Evolutionary conservation across 192 early-diverging fungal genomes (phyloP), one percentile per base, ranked within the genome.

Genomic region (Entomortierella parvispora): DNA sequence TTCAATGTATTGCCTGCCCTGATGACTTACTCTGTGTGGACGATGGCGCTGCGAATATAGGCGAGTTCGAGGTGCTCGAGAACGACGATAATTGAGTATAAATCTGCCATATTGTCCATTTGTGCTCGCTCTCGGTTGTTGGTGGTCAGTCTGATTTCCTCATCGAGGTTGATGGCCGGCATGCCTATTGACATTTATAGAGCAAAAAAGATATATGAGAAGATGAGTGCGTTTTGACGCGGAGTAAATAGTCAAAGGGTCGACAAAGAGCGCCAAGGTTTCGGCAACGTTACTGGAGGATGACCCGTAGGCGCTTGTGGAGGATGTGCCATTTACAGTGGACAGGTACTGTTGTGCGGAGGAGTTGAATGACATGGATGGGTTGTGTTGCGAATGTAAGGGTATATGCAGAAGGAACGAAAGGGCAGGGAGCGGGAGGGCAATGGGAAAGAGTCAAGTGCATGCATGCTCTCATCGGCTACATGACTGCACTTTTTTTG

Each of bases 61-160:
- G 95, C 94, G 58, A 93, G 88, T 67, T 99, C 97, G 18, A 99
- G 80, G 54, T 95, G 92, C 68, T 99, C 96, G 45, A 95, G 91
- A 17, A 92, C 88, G 26, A 97, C 86, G 15, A 99, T 89, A 50
- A 99, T 97, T 18, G 92, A 87, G 82, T 94, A 99, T 1, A 99
- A 80, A 54, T 97, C 95, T 4, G 96, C 96, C 85, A 93, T 86
- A 76, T 93, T 94, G 56, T 99, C 96, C 82, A 92, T 94, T 58
- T 88, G 88, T 69, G 98, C 95, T 69, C 96, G 87, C 34, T 99
- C 96, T 43, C 89, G 86, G 32, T 90, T 92, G 56, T 87, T 92
- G 44, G 87, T 91, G 68, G 87, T 94, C n/a, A 97, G 89, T 64
- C 85, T 84, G 20, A 97, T 75, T 76, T 94, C 92, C 81, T 94